Conservation (phyloP, 495 filamentous ascomycete species). For the Penicillium tannophilum region DNA sequence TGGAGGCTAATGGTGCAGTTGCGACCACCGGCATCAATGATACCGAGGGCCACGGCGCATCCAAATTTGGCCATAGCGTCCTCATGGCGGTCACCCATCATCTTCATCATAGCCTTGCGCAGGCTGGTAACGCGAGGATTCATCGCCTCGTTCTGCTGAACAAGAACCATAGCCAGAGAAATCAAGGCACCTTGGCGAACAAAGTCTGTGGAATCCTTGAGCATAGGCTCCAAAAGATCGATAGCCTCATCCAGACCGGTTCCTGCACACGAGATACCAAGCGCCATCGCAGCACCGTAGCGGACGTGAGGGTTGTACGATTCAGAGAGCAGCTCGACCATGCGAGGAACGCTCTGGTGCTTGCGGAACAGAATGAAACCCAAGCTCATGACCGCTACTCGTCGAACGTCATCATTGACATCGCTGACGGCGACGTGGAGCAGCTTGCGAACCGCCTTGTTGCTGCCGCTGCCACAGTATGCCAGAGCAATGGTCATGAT, state of each 20-base stretch:
- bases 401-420: slow-evolving; percentile 95
- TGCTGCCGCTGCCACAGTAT: slow-evolving; percentile 95
- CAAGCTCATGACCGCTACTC: slow-evolving; percentile 96
- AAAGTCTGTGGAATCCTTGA: slow-evolving; percentile 98
- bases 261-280: slow-evolving; percentile 96
- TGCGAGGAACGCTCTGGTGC: slow-evolving; percentile 92
- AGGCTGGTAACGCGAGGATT: slow-evolving; percentile 85
- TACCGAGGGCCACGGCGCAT: slow-evolving; percentile 88
- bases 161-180: slow-evolving; percentile 92
- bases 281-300: slow-evolving; percentile 96
- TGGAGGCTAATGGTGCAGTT: slow-evolving; percentile 98
- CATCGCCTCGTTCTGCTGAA: slow-evolving; percentile 96
- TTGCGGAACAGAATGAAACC: slow-evolving; percentile 99
- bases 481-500: slow-evolving; percentile 98
- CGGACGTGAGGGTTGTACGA: slow-evolving; percentile 99
- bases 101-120: slow-evolving; percentile 84
- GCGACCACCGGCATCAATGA: slow-evolving; percentile 96
- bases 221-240: slow-evolving; percentile 97
- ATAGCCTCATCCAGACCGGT: slow-evolving; percentile 97
- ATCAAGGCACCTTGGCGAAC: slow-evolving; percentile 98
- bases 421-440: slow-evolving; percentile 97
- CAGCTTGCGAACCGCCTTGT: slow-evolving; percentile 97
- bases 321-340: slow-evolving; percentile 98
- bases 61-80: slow-evolving; percentile 99
- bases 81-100: slow-evolving; percentile 92